Evolutionary conservation across 306 rosid genomes (phyloP), one percentile per base, ranked within the genome.

Genomic region (Castanopsis chinensis): DNA sequence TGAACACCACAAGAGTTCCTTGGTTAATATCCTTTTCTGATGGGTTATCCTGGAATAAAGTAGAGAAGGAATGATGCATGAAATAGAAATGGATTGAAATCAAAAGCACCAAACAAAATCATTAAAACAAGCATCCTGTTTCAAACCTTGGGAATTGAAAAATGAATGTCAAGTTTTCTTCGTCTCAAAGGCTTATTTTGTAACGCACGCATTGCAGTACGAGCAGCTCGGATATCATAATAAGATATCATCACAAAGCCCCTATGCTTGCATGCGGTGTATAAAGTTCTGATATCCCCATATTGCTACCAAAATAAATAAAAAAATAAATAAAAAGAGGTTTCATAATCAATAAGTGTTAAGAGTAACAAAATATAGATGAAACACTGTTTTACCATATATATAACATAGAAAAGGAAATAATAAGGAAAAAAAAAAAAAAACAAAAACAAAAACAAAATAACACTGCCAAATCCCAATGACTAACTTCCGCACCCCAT

Each of bases 201-300:
- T 81, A 94, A 85, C 13, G 90, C 88, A 52, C 98, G 98, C 94
- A 94, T 92, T 41, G 98, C 97, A 78, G 89, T 90, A 54, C 98
- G 98, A 88, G 98, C 97, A 71, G 93, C 90, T 82, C 97, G 97
- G 51, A 94, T 94, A 77, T 94, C 98, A 73, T 89, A 94, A 89
- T 94, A 94, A 51, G 98, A 94, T 83, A 94, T 94, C 98, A 94
- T 94, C 85, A 94, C 98, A 80, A 94, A 94, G 53, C 98, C 98
- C 78, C 98, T 84, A 81, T 92, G 98, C 90, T 94, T 94, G 94
- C 98, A 92, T 58, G 97, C 97, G 67, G 98, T 94, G 81, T 94
- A 94, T 77, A 94, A 84, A 81, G 98, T 90, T 85, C 97, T 83
- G 90, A 94, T 92, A 84, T 90, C 98, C 82, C 98, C 98, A 73